phyloP scores from a whole-genome alignment of 306 rosid species.

The Sicyos edulis region DNA sequence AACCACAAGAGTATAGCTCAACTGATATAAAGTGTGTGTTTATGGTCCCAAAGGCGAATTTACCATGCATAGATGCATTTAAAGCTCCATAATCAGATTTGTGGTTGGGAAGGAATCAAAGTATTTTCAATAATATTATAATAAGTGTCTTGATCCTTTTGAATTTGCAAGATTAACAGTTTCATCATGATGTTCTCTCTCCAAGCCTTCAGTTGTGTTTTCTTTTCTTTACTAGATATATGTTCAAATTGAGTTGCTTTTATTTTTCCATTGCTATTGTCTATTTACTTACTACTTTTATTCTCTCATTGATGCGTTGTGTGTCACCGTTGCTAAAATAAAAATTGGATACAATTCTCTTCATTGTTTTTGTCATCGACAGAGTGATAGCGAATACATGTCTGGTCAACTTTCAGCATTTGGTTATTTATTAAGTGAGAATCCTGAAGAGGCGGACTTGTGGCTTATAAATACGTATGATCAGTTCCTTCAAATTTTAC shows the following conservation, averaged over 20 bases:
- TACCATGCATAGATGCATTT: neutral
- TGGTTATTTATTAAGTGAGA: constrained; percentile 72
- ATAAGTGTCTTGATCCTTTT: no score
- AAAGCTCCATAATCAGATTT: neutral
- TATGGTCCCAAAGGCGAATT: neutral
- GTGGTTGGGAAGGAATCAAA: neutral
- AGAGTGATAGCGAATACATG: constrained; percentile 98
- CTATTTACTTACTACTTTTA: neutral
- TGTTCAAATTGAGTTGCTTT: neutral
- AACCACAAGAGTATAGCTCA: no score
- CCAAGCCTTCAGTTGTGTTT: neutral
- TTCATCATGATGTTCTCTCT: neutral
- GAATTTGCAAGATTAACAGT: neutral
- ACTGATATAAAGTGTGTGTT: no score
- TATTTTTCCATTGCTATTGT: neutral
- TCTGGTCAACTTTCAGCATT: constrained; percentile 94
- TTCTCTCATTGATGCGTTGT: neutral
- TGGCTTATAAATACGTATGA: constrained; percentile 96
- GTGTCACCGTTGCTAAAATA: neutral
- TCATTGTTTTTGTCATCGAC: constrained; percentile 18
- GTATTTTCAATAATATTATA: neutral
- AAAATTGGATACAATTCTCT: neutral
- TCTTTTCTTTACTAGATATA: neutral
- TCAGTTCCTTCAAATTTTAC: constrained; percentile 15
- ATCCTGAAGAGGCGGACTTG: constrained; percentile 80